Conservation (phyloP, 345 rosid species). For the Reutealis trisperma region DNA sequence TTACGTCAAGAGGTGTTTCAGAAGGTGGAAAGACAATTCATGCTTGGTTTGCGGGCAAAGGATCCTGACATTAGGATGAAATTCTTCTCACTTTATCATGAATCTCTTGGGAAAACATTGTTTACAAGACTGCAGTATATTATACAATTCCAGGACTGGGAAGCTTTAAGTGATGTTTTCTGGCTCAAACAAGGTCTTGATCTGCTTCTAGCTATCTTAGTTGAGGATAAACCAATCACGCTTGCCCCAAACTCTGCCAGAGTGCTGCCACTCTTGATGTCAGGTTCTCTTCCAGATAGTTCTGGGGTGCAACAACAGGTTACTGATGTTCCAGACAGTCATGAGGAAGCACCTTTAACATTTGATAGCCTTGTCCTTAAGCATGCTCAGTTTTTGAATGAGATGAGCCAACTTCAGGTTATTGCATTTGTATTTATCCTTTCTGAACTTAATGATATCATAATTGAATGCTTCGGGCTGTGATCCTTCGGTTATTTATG, state of each 20-base stretch:
- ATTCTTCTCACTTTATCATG: constrained; percentile 83
- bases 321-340: constrained; percentile 61
- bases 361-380: constrained; percentile 79
- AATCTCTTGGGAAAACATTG: constrained; percentile 72
- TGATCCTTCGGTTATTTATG: neutral
- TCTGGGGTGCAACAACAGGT: constrained; percentile 56
- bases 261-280: constrained; percentile 61
- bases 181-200: constrained; percentile 99
- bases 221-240: constrained; percentile 83
- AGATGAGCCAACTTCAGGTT: constrained; percentile 92
- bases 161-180: constrained; percentile 96
- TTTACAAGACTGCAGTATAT: constrained; percentile 83
- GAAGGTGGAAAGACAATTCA: constrained; percentile 96
- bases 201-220: constrained; percentile 88
- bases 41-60: constrained; percentile 95
- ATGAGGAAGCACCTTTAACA: constrained; percentile 72
- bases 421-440: constrained; percentile 9
- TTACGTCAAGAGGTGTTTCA: constrained; percentile 90
- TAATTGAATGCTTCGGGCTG: neutral
- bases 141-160: constrained; percentile 94
- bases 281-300: constrained; percentile 59
- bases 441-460: neutral
- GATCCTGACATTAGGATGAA: constrained; percentile 91
- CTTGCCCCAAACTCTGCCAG: constrained; percentile 97
- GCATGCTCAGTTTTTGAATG: constrained; percentile 87